Percentiles rank a stretch among this genome's conserved stretches.
Conservation (phyloP, 2,329 filamentous ascomycete species). For the Polytolypa hystricis region DNA sequence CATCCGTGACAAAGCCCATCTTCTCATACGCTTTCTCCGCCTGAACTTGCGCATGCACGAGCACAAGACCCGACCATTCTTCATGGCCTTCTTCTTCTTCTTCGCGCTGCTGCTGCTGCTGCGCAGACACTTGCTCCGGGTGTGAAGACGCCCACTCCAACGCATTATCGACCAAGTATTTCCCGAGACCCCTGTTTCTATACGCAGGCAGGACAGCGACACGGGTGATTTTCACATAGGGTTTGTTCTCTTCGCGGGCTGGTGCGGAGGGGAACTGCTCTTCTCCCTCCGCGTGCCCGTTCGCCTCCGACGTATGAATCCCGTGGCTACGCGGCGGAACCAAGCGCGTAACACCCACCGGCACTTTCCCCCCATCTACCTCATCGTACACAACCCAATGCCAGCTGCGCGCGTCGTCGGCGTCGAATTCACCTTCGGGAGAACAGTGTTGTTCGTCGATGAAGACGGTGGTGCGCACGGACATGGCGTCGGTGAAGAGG, state of each 20-base stretch:
- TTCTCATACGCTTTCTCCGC: conserved; percentile 56
- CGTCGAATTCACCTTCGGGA: conserved; percentile 63
- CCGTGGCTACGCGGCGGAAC: conserved; percentile 69
- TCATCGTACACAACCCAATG: conserved; percentile 72
- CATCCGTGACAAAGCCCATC: conserved; percentile 64
- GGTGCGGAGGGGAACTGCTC: conserved; percentile 10
- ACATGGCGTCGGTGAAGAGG: conserved; percentile 50
- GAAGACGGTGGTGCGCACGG: conserved; percentile 47
- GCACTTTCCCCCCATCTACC: conserved; percentile 30
- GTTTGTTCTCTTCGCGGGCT: conserved; percentile 51
- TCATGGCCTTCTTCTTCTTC: conserved; percentile 29
- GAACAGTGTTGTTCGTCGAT: conserved; percentile 46
- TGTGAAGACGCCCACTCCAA: conserved; percentile 57
- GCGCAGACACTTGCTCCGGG: conserved; percentile 39
- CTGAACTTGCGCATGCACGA: conserved; percentile 65
- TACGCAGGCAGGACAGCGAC: conserved; percentile 59
- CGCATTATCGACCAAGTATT: conserved; percentile 55
- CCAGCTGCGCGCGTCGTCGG: conserved; percentile 65
- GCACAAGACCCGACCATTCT: conserved; percentile 61
- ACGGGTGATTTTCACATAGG: conserved; percentile 72
- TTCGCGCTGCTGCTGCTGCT: conserved; percentile 26
- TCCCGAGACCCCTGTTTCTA: conserved; percentile 49
- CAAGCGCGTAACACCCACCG: conserved; percentile 67
- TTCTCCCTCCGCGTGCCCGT: conserved; percentile 13
- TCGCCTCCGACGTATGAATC: conserved; percentile 31